Base-by-base conservation (phyloP, 148 eudicot genomes). In the Cornus florida region DNA sequence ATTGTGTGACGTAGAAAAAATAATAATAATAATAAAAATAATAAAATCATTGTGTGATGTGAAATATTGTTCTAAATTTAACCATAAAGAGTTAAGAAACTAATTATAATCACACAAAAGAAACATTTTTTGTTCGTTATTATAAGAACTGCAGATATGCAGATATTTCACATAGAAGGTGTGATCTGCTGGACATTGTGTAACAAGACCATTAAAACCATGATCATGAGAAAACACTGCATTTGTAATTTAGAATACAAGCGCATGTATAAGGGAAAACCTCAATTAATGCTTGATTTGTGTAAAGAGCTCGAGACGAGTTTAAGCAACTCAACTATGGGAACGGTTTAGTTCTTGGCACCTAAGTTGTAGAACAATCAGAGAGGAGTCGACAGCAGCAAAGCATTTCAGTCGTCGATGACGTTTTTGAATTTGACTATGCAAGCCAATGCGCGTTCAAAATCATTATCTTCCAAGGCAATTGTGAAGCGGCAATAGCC, bases 401-500 rank as follows among this genome's bases (percentile, higher is more conserved):
- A 2, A 17, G 19, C 5, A 20, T 70, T 79, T 77, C 64, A 88
- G 43, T 76, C 67, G 62, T 75, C 59, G 39, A 89, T 43, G 11
- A 87, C 22, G 60, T 84, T 82, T 56, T 87, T 88, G 81, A 96
- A 91, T 60, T 88, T 90, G 38, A 77, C 41, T 20, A 93, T 92
- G 86, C 91, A 85, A 76, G 80, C 87, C 77, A 95, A 84, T 50
- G 95, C 97, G 39, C 84, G 88, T 79, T 92, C 86, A 57, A 95
- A 95, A 78, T 93, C 97, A 66, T 78, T 68, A 19, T 93, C 97
- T 78, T 92, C 93, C 78, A 90, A 83, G 66, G 97, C 97, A 35
- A 93, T 84, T 11, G 99, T 92, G 86, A 95, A 93, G 53, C 99
- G 90, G 70, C 97, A 92, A 72, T 90, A 95, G 38, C 91, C 97